Percentiles rank a stretch among this genome's conserved stretches.
phyloP scores from a whole-genome alignment of 1,284 basidiomycete genomes.

The Calocybe gambosa region DNA sequence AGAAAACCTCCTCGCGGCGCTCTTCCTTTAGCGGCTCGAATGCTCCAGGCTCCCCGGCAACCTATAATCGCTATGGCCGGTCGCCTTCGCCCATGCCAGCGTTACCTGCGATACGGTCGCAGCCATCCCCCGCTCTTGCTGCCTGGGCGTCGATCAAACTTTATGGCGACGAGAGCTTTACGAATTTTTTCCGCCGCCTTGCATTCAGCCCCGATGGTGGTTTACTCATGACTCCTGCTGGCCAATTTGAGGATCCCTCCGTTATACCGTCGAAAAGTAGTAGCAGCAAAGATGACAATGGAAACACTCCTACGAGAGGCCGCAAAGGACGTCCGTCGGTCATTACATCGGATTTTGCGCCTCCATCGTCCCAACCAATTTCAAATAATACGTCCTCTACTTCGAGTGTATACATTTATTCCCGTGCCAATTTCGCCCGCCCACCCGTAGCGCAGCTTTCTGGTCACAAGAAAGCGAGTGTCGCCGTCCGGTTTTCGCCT shows the following conservation, averaged over 20 bases:
- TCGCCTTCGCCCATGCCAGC: slow-evolving; percentile 91
- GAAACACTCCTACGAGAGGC: slow-evolving; percentile 45
- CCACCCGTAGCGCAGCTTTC: slow-evolving; percentile 93
- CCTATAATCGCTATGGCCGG: slow-evolving; percentile 64
- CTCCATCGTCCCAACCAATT: slow-evolving; percentile 14
- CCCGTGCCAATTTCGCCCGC: slow-evolving; percentile 86
- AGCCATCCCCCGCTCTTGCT: slow-evolving; percentile 35
- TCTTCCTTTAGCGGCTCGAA: slow-evolving; percentile 86
- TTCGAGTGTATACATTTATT: slow-evolving; percentile 92
- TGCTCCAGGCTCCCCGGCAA: slow-evolving; percentile 66
- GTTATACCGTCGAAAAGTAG: slow-evolving; percentile 40
- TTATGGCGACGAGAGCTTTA: slow-evolving; percentile 94
- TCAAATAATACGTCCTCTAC: slow-evolving; percentile 18
- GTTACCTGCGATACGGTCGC: slow-evolving; percentile 76
- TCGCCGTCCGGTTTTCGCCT: slow-evolving; percentile 92
- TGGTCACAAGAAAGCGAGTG: slow-evolving; percentile 92
- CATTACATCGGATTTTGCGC: slow-evolving; percentile 21
- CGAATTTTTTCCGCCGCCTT: slow-evolving; percentile 92
- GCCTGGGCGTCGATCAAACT: slow-evolving; percentile 45
- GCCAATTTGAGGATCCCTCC: slow-evolving; percentile 90
- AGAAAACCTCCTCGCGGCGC: slow-evolving; percentile 66
- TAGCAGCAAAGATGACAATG: slow-evolving; percentile 25
- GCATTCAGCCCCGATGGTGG: slow-evolving; percentile 95
- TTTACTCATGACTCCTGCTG: slow-evolving; percentile 90
- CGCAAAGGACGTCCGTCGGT: slow-evolving; percentile 47